Conservation (phyloP, 75 land plant species). For the Pinus albicaulis region DNA sequence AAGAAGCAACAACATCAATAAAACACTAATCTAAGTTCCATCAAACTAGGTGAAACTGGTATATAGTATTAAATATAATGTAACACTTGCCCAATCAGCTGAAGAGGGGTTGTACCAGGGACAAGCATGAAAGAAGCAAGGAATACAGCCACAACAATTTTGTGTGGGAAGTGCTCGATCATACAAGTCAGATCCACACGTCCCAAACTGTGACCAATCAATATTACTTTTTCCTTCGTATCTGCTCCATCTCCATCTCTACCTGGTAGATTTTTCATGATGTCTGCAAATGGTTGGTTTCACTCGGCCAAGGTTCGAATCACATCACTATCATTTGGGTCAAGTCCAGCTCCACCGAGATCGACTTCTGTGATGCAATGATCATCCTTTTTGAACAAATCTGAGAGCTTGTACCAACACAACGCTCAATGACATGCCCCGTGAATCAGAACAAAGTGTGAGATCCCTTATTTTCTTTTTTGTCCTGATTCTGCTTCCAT, state of each 20-base stretch:
- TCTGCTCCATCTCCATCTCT: no score
- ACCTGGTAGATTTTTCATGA: conserved; percentile 37
- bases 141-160: conserved; percentile 34
- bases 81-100: no score
- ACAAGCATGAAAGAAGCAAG: conserved; percentile 35
- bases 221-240: not conserved
- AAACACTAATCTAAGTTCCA: no score
- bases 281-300: conserved; percentile 48
- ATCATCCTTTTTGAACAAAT: conserved; percentile 53
- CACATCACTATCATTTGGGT: conserved; percentile 36
- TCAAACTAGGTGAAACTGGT: no score
- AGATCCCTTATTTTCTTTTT: no score
- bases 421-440: conserved; percentile 64
- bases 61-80: no score
- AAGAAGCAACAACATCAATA: no score
- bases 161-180: conserved; percentile 30
- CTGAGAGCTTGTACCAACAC: conserved; percentile 70
- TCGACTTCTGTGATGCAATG: conserved; percentile 54
- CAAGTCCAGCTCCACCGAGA: conserved; percentile 48
- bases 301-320: conserved; percentile 50
- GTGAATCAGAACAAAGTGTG: conserved; percentile 69
- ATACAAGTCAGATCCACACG: conserved; percentile 27
- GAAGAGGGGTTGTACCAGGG: no score
- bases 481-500: no score
- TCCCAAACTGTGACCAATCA: conserved; percentile 67